Base-by-base conservation (phyloP, 2,329 filamentous ascomycete genomes). In the Aureobasidium namibiae region DNA sequence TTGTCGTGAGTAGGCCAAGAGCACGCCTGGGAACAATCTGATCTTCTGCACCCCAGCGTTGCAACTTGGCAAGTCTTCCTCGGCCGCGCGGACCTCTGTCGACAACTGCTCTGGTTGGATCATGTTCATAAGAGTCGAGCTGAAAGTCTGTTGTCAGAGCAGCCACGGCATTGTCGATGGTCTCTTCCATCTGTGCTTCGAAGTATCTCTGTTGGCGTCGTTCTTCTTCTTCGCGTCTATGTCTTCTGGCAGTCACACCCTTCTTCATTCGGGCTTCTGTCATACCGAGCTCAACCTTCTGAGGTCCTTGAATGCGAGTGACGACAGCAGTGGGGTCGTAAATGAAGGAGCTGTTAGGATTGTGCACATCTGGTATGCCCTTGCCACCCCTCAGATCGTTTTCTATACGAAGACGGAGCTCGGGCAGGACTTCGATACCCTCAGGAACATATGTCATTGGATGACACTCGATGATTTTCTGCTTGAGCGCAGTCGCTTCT, bases 401-500 rank as follows among this genome's bases (percentile, higher is more conserved):
- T 10, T 53, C 39, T 11, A 53, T 41, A 14, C 41, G 57, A 26
- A 72, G 53, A 73, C 62, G 61, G 16, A 63, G 56, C 3, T 66
- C 67, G 3, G 70, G 70, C 42, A 73, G 68, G 39, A 76, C 65
- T 36, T 74, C 72, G 24, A 74, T 72, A 58, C 73, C 72, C 1
- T 71, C 67, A 0, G 80, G 78, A 13, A 80, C 68, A 61, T 78
- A 78, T 31, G 71, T 68, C n/a, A 67, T 67, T 14, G 75, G 71
- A 44, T 75, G 72, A 13, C 65, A 65, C 18, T 76, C 70, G 9
- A 81, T 75, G 57, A 84, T 80, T 44, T 77, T 76, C 24, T 73
- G 69, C 62, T 80, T 77, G 64, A 83, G 67, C 2, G 75, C 68
- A 50, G 74, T 73, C 16, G 84, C 75, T n/a, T 74, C 62, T 2